phyloP scores from a whole-genome alignment of 164 flowering plant genomes.

The Akebia trifoliata region DNA sequence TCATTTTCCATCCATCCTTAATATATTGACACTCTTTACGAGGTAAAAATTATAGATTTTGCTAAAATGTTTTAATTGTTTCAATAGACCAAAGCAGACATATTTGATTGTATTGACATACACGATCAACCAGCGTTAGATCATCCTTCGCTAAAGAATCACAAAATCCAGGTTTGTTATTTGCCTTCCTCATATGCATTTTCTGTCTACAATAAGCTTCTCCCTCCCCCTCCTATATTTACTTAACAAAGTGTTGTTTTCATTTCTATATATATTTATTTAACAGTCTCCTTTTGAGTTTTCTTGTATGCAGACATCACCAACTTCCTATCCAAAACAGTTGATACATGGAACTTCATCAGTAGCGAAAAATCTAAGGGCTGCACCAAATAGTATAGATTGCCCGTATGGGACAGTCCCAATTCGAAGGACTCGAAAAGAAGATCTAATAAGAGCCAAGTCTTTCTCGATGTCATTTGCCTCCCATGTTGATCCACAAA shows the following conservation, averaged over 20 bases:
- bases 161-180: slow-evolving; percentile 4
- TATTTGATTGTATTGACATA: not conserved
- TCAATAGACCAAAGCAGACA: not conserved
- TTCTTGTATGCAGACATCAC: not conserved
- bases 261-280: not conserved
- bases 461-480: not conserved
- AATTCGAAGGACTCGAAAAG: not conserved
- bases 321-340: not conserved
- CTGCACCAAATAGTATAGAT: not conserved
- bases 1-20: too few species aligned
- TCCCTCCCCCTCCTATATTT: too few species aligned
- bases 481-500: not conserved
- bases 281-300: too few species aligned
- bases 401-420: not conserved
- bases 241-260: too few species aligned
- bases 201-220: too few species aligned
- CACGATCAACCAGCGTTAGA: not conserved
- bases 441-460: not conserved
- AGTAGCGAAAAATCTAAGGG: not conserved
- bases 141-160: not conserved
- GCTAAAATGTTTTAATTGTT: too few species aligned
- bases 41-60: too few species aligned
- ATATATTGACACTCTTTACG: too few species aligned
- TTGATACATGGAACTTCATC: too few species aligned
- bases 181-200: too few species aligned